Percentiles rank a stretch among this genome's conserved stretches.
These are phyloP conservation scores for Phytopythium ostracodes DNA, from an alignment of 352 stramenopile genomes.

Conservation along the genomic window DNA sequence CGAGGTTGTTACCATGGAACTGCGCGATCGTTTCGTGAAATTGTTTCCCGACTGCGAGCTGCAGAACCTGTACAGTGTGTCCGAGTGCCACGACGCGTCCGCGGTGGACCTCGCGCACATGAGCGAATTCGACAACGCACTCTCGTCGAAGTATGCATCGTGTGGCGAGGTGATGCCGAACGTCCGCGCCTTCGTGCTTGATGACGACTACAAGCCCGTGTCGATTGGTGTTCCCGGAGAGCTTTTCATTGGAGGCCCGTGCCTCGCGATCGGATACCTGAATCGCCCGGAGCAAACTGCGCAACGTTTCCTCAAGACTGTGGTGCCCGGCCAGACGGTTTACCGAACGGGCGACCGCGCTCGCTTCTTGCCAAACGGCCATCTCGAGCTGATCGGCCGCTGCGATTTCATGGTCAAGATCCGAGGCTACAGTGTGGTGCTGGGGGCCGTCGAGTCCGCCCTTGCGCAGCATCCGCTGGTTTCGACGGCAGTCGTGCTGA, in stretches of 20 bases:
- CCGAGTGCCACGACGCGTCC: slow-evolving; percentile 92
- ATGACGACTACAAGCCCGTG: slow-evolving; percentile 63
- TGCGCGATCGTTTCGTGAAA: slow-evolving; percentile 82
- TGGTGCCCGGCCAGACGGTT: slow-evolving; percentile 66
- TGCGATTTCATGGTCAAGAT: slow-evolving; percentile 97
- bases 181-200: slow-evolving; percentile 69
- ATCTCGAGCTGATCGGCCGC: slow-evolving; percentile 91
- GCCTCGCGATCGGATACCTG: slow-evolving; percentile 83
- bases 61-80: slow-evolving; percentile 93
- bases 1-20: slow-evolving; percentile 90
- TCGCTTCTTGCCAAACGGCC: slow-evolving; percentile 85
- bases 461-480: slow-evolving; percentile 84
- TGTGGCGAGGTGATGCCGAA: slow-evolving; percentile 87
- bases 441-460: slow-evolving; percentile 89
- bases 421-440: slow-evolving; percentile 92
- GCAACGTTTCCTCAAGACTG: slow-evolving; percentile 71
- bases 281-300: slow-evolving; percentile 74
- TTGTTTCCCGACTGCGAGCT: slow-evolving; percentile 84
- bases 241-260: slow-evolving; percentile 85
- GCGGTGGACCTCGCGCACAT: slow-evolving; percentile 75
- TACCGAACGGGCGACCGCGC: slow-evolving; percentile 92
- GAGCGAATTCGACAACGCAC: slow-evolving; percentile 61
- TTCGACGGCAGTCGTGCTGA: slow-evolving; percentile 88
- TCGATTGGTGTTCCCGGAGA: slow-evolving; percentile 69
- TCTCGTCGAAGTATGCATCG: slow-evolving; percentile 85